Base-by-base conservation (phyloP, 2,329 filamentous ascomycete genomes). In the Rutstroemia sp. region DNA sequence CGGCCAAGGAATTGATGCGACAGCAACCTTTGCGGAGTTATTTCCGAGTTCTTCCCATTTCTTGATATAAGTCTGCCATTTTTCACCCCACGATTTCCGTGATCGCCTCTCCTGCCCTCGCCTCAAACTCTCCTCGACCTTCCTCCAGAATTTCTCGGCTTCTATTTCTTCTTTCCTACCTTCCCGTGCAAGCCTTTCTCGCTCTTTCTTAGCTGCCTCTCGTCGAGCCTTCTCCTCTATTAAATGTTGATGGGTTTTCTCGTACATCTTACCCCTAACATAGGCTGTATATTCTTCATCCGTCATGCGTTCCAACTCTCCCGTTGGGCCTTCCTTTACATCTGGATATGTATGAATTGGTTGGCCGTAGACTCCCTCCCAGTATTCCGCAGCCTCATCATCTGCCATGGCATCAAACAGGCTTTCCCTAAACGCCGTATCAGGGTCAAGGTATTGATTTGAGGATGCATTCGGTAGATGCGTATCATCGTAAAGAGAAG, bases 321-420 rank as follows among this genome's bases (percentile, higher is more conserved):
- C 80, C 68, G 76, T 66, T 61, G 71, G 64, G 1, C 67, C 67
- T 45, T 73, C 71, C 58, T 73, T 75, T 8, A 72, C 68, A 50
- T 75, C 71, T 0, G 78, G 76, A 25, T 95, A 96, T 6, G 83
- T 81, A 71, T 96, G 91, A 50, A 97, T 87, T 0, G 94, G 92
- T 70, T 97, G 92, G 1, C 91, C 92, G 72, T 97, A 99, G n/a
- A 99, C 89, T 16, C 83, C 83, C 70, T 96, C 87, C 94, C 94
- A 99, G 74, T 94, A 99, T 7, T 84, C 82, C 2, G 94, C 94
- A 48, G 92, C 94, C 73, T 99, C 94, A 68, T 97, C 92, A 71
- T 99, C 94, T 39, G 91, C 92, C 72, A 99, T 86, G 34, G 94
- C 94, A 71, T 99, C 94, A 73, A 97, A 97, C 5, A 99, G 84